A percentile compares a stretch with the other conserved stretches of the same genome.
phyloP scores from a whole-genome alignment of 78 protist genomes.

The Dictyostelium discoideum region DNA sequence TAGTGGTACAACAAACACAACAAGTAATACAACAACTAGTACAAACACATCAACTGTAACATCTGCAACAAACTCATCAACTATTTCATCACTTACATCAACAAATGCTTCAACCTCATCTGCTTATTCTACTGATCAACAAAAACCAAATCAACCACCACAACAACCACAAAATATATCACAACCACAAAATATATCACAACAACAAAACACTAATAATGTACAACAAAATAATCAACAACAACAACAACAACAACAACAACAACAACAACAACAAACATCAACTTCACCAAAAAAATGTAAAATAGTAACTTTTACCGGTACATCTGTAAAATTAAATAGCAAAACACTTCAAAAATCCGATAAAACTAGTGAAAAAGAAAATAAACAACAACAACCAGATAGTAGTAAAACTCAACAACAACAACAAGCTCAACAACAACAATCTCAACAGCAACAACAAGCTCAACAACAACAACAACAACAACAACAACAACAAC shows the following conservation, averaged over 20 bases:
- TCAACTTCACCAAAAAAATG: constrained; percentile 37
- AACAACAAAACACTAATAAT: background rate
- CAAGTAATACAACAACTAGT: background rate
- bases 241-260: constrained; percentile 16
- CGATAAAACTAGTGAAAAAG: background rate
- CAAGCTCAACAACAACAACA: background rate
- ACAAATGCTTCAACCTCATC: constrained; percentile 13
- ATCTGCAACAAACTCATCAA: background rate
- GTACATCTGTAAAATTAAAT: constrained; percentile 60
- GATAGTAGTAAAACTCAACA: constrained; percentile 1
- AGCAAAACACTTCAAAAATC: background rate
- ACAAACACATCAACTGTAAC: constrained; percentile 24
- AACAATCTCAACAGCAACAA: background rate
- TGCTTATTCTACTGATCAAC: background rate
- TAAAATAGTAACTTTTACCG: constrained; percentile 79
- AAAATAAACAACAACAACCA: constrained; percentile 23
- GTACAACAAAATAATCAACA: background rate
- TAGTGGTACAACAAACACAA: background rate
- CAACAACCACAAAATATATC: background rate
- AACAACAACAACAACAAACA: constrained; percentile 21
- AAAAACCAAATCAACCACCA: background rate
- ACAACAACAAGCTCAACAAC: background rate
- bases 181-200: constrained; percentile 19
- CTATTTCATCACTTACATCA: background rate
- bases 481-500: background rate